Base-by-base conservation (phyloP, 2,329 filamentous ascomycete species). In the Colletotrichum lindemuthianum region DNA sequence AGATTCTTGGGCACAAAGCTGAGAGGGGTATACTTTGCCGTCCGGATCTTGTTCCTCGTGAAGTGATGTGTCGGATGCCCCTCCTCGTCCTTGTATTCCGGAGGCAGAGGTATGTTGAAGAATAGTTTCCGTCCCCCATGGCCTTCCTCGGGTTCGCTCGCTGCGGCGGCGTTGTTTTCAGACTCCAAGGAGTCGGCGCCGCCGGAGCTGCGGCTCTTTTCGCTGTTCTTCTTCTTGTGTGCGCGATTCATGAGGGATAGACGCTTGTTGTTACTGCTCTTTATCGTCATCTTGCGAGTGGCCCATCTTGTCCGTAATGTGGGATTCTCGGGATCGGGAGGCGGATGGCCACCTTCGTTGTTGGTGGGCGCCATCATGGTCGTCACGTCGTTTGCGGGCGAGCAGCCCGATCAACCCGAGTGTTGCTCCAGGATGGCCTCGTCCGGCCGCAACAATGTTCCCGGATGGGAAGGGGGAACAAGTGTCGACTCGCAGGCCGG, bases 1-100 rank as follows among this genome's bases (percentile, higher is more conserved):
- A 99, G 75, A 78, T 99, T 98, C 82, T 98, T 98, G 12, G 96
- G 96, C 34, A 99, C 78, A 78, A 99, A 99, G 65, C 92, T 97
- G 68, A 99, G 78, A 8, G 96, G 91, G 8, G 96, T 99, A 78
- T 99, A 99, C 79, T 98, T 99, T 65, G 96, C 92, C 3, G 96
- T 99, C 71, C 96, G 87, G 76, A 99, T 97, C 84, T 99, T 99
- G 83, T 99, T 99, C 70, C 95, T 86, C 52, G 92, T 86, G 77
- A 90, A 99, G 24, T 86, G 82, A 61, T 86, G 83, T 58, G 82
- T 76, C 2, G 93, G 91, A 64, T 88, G 84, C 40, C 94, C 96
- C 50, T 97, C 88, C 67, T 96, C 92, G 73, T 97, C 93, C 71
- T 90, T 84, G 68, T 91, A 86, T 32, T 90, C 85, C 47, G 85